Evolutionary conservation across 2,329 filamentous ascomycete species (phyloP).

Genomic region (Fusarium sp.): DNA sequence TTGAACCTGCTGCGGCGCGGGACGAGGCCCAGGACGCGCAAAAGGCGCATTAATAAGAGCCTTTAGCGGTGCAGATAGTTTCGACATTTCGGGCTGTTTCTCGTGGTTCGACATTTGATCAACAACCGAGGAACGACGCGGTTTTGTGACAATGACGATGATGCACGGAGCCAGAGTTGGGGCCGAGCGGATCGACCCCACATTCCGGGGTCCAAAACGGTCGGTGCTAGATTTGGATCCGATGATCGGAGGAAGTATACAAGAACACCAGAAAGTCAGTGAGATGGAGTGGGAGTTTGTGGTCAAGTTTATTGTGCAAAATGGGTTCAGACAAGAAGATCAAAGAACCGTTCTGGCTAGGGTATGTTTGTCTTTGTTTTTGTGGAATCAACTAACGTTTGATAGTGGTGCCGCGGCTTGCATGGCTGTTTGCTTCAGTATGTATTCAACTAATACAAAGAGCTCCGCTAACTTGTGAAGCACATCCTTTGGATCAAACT

Average conservation of each 20-base stretch:
- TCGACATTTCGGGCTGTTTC: conserved; percentile 71
- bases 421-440: conserved; percentile 63
- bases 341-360: conserved; percentile 62
- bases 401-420: conserved; percentile 60
- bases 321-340: conserved; percentile 42
- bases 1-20: conserved; percentile 74
- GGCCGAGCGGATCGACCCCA: conserved; percentile 34
- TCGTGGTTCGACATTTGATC: conserved; percentile 38
- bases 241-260: conserved; percentile 19
- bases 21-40: conserved; percentile 74
- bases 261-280: conserved; percentile 26
- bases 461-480: conserved; percentile 42
- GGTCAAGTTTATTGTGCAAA: neutral
- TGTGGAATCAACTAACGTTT: conserved; percentile 7
- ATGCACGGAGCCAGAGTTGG: conserved; percentile 39
- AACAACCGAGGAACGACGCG: conserved; percentile 24
- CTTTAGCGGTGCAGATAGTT: conserved; percentile 80
- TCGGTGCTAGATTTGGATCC: conserved; percentile 39
- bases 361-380: conserved; percentile 49
- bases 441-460: conserved; percentile 24
- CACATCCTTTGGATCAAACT: conserved; percentile 62
- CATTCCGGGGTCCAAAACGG: conserved; percentile 37
- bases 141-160: conserved; percentile 37
- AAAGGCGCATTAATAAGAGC: conserved; percentile 79
- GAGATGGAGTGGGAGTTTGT: neutral